Evolutionary conservation across 257 asterid species (phyloP).

Genomic region (Jacaranda mimosifolia): DNA sequence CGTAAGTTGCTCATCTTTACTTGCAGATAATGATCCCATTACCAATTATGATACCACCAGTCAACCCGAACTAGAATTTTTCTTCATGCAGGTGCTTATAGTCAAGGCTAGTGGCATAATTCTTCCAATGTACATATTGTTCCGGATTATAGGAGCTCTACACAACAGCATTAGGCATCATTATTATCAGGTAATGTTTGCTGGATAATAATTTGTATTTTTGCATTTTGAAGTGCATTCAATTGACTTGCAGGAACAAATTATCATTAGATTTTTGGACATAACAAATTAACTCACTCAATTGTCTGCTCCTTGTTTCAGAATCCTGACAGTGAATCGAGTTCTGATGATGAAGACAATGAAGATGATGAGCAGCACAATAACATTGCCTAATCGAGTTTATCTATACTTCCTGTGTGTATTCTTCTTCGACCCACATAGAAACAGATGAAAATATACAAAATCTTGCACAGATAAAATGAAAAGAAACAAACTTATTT

Average conservation of each 20-base stretch:
- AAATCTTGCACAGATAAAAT: conserved; percentile 23
- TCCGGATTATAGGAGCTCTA: conserved; percentile 60
- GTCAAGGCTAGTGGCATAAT: conserved; percentile 72
- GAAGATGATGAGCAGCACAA: conserved; percentile 36
- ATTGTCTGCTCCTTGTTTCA: conserved; percentile 30
- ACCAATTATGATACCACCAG: not conserved
- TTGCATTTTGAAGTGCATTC: too few relatives aligned
- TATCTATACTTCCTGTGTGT: conserved; percentile 23
- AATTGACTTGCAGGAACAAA: not conserved
- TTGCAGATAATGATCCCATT: not conserved
- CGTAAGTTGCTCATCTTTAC: conserved; percentile 50
- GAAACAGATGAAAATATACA: conserved; percentile 26
- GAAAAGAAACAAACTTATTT: conserved; percentile 10
- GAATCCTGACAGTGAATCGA: conserved; percentile 35
- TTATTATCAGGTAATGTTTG: conserved; percentile 48
- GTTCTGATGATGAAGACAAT: conserved; percentile 43
- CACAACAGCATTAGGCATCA: conserved; percentile 53
- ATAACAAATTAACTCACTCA: not conserved
- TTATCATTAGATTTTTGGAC: not conserved
- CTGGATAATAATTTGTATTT: too few relatives aligned
- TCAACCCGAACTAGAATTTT: not conserved
- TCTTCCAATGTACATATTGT: conserved; percentile 78
- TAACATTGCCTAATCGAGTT: conserved; percentile 21
- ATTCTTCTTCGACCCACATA: not conserved
- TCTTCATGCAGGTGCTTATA: conserved; percentile 59